Conservation (phyloP, 73 alveolate species). For the Paraurostyla sp. region DNA sequence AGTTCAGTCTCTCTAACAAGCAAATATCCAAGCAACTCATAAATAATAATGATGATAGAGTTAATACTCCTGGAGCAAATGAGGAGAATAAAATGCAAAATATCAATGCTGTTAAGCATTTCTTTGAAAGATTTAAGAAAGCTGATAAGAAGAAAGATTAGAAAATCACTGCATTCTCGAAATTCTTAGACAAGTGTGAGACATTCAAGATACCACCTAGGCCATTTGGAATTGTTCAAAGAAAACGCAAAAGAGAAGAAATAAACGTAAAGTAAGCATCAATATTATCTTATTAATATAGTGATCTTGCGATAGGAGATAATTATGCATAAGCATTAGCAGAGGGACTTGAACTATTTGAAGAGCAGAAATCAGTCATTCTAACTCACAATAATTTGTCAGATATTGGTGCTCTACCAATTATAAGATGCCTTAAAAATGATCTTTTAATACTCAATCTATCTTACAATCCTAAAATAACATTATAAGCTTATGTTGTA, state of each 20-base stretch:
- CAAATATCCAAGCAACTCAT: too few species aligned
- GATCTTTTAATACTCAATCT: conserved; percentile 15
- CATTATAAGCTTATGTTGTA: background rate
- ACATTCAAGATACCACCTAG: conserved; percentile 26
- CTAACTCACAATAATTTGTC: conserved; percentile 7
- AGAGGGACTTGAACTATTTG: background rate
- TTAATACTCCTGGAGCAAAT: conserved; percentile 6
- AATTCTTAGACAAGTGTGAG: conserved; percentile 45
- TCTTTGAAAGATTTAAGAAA: conserved; percentile 33
- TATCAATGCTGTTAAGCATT: background rate
- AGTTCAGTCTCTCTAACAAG: too few species aligned
- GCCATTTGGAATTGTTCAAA: conserved; percentile 49
- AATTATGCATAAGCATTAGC: conserved; percentile 55
- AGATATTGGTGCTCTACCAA: background rate
- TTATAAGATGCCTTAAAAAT: background rate
- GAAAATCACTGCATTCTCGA: conserved; percentile 12
- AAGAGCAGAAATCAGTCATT: background rate
- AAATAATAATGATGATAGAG: conserved; percentile 14
- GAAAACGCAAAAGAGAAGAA: conserved; percentile 9
- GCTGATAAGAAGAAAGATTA: conserved; percentile 18
- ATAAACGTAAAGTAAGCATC: conserved; percentile 8
- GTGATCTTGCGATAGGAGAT: conserved; percentile 41
- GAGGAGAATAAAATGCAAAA: conserved; percentile 32
- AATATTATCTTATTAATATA: background rate
- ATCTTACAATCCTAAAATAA: conserved; percentile 21